Percentiles rank a stretch among this genome's conserved stretches.
Conservation (phyloP, 805 yeast species). For the Jamesozyma piceae region DNA sequence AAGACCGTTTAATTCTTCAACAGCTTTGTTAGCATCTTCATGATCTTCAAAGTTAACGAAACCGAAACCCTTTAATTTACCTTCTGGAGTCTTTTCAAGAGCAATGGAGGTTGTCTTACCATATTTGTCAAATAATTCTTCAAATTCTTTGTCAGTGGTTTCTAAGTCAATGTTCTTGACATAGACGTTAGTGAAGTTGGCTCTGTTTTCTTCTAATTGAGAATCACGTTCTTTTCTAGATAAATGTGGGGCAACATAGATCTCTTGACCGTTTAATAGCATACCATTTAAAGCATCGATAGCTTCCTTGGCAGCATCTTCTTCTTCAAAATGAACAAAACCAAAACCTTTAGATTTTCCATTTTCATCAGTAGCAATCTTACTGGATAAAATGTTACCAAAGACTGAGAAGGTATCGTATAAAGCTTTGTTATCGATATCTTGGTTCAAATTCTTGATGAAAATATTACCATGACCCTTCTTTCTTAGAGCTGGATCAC, state of each 20-base stretch:
- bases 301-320: constrained; percentile 88
- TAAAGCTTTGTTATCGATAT: constrained; percentile 95
- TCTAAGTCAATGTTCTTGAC: constrained; percentile 80
- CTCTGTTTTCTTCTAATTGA: constrained; percentile 79
- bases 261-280: constrained; percentile 93
- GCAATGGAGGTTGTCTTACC: constrained; percentile 81
- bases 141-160: constrained; percentile 60
- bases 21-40: constrained; percentile 82
- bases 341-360: constrained; percentile 95
- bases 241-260: constrained; percentile 89
- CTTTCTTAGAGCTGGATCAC: constrained; percentile 93
- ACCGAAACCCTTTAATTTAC: constrained; percentile 91
- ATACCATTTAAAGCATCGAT: constrained; percentile 97
- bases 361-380: constrained; percentile 88
- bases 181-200: constrained; percentile 91
- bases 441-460: constrained; percentile 97
- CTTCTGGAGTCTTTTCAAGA: constrained; percentile 72
- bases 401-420: constrained; percentile 97
- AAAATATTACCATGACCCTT: constrained; percentile 93
- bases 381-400: constrained; percentile 91
- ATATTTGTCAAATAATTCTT: constrained; percentile 56
- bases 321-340: constrained; percentile 91
- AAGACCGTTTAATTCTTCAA: constrained; percentile 79
- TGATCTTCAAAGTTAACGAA: constrained; percentile 87
- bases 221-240: constrained; percentile 90